phyloP scores from a whole-genome alignment of 208 protist species.

The Porcisia hertigi region DNA sequence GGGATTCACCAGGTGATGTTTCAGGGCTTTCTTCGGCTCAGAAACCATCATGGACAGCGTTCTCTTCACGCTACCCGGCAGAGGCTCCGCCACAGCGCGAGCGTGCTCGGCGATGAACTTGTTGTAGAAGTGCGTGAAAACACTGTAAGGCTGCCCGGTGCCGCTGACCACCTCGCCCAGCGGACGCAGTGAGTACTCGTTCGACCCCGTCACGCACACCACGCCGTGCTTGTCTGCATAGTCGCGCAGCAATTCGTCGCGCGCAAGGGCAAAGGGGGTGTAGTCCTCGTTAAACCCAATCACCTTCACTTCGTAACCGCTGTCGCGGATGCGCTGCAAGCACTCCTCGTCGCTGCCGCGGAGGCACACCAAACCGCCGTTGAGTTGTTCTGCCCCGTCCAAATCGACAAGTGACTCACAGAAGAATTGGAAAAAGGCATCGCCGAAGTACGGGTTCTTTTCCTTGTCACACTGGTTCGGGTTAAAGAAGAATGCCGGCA shows the following conservation, averaged over 20 bases:
- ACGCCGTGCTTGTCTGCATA: slow-evolving; percentile 41
- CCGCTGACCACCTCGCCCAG: slow-evolving; percentile 40
- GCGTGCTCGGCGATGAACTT: slow-evolving; percentile 45
- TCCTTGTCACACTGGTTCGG: slow-evolving; percentile 57
- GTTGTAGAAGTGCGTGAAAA: slow-evolving; percentile 82
- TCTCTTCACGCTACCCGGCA: slow-evolving; percentile 18
- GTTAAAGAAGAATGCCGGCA: slow-evolving; percentile 85
- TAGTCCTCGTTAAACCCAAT: slow-evolving; percentile 78
- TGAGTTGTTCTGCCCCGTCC: slow-evolving; percentile 51
- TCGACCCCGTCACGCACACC: slow-evolving; percentile 32
- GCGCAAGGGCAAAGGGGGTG: slow-evolving; percentile 63
- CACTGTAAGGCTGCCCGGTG: slow-evolving; percentile 54
- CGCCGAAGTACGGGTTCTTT: slow-evolving; percentile 72
- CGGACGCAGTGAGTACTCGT: slow-evolving; percentile 66
- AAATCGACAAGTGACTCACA: slow-evolving; percentile 65
- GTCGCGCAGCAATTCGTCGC: slow-evolving; percentile 45
- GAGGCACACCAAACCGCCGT: slow-evolving; percentile 60
- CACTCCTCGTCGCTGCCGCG: slow-evolving; percentile 57
- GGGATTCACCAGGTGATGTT: slow-evolving; percentile 25
- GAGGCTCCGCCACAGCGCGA: slow-evolving; percentile 27
- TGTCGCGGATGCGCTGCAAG: slow-evolving; percentile 33
- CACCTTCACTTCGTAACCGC: slow-evolving; percentile 47
- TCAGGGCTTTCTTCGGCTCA: slow-evolving; percentile 23
- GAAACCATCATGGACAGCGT: slow-evolving; percentile 28
- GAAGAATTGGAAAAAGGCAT: slow-evolving; percentile 70